Conservation (phyloP, 1,284 basidiomycete genomes). For the Leccinum fallax region DNA sequence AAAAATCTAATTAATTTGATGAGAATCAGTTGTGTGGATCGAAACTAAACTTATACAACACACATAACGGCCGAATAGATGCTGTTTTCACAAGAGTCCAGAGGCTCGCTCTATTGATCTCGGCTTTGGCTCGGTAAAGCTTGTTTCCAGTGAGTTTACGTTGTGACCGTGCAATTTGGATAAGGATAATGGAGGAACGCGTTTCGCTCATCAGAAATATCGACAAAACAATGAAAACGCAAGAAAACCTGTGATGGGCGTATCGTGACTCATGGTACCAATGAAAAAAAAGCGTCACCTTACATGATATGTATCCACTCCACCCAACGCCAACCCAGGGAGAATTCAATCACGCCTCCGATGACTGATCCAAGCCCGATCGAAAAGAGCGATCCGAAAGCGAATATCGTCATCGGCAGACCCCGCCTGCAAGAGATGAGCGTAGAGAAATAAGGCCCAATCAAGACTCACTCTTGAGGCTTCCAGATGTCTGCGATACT, state of each 20-base stretch:
- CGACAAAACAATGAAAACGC: constrained; percentile 45
- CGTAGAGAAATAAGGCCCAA: background rate
- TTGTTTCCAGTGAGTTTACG: constrained; percentile 64
- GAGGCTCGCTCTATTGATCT: constrained; percentile 62
- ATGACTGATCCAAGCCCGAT: constrained; percentile 57
- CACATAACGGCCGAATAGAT: constrained; percentile 69
- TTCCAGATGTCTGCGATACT: constrained; percentile 52
- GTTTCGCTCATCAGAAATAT: constrained; percentile 62
- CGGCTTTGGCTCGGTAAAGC: constrained; percentile 64
- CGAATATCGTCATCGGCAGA: constrained; percentile 58
- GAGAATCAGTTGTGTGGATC: constrained; percentile 1
- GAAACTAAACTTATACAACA: constrained; percentile 29
- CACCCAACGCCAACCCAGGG: constrained; percentile 68
- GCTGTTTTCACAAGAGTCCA: constrained; percentile 62
- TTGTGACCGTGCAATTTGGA: constrained; percentile 55
- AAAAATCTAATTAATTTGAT: constrained; percentile 46
- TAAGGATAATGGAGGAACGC: constrained; percentile 62
- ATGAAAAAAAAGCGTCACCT: constrained; percentile 18
- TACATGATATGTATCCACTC: constrained; percentile 62
- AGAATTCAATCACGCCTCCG: constrained; percentile 58
- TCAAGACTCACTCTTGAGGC: constrained; percentile 26
- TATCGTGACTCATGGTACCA: background rate
- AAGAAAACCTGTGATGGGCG: constrained; percentile 42
- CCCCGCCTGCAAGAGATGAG: constrained; percentile 44
- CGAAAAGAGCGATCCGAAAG: constrained; percentile 46